Conservation (phyloP, 2,329 filamentous ascomycete genomes). For the Epichloe amarillans region DNA sequence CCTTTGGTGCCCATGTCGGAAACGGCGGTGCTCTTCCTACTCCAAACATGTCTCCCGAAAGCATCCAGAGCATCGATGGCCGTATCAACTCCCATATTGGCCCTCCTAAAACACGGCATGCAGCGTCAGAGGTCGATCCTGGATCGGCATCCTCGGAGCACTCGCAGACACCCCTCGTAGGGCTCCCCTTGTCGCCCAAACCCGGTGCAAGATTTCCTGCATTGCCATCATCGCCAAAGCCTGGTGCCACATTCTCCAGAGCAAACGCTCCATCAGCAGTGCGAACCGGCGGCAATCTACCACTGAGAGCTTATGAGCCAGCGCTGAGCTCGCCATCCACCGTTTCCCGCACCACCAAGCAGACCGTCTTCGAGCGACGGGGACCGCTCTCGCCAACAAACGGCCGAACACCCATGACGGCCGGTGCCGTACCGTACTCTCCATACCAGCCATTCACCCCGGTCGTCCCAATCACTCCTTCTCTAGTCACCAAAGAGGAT, state of each 20-base stretch:
- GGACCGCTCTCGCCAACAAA: conserved; percentile 41
- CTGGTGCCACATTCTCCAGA: conserved; percentile 35
- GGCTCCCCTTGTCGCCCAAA: conserved; percentile 34
- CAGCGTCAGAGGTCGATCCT: conserved; percentile 31
- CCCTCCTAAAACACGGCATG: conserved; percentile 22
- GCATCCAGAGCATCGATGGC: conserved; percentile 39
- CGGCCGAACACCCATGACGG: conserved; percentile 48
- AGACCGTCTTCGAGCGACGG: conserved; percentile 49
- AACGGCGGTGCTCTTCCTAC: conserved; percentile 14
- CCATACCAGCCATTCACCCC: conserved; percentile 72
- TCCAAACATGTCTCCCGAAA: conserved; percentile 27
- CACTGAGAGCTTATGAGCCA: conserved; percentile 50
- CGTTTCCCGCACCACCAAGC: conserved; percentile 38
- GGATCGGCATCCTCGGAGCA: conserved; percentile 38
- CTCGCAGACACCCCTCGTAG: conserved; percentile 38
- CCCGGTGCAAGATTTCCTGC: conserved; percentile 20
- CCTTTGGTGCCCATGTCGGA: conserved; percentile 18
- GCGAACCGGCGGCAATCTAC: conserved; percentile 42
- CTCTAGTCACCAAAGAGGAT: conserved; percentile 56
- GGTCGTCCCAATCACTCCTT: conserved; percentile 63
- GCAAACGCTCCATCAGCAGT: conserved; percentile 39
- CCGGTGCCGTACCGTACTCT: conserved; percentile 53
- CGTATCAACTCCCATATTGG: conserved; percentile 31
- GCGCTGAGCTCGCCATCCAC: conserved; percentile 36
- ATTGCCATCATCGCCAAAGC: conserved; percentile 37